Conservation (phyloP, 495 filamentous ascomycete species). For the Massariosphaeria phaeospora region DNA sequence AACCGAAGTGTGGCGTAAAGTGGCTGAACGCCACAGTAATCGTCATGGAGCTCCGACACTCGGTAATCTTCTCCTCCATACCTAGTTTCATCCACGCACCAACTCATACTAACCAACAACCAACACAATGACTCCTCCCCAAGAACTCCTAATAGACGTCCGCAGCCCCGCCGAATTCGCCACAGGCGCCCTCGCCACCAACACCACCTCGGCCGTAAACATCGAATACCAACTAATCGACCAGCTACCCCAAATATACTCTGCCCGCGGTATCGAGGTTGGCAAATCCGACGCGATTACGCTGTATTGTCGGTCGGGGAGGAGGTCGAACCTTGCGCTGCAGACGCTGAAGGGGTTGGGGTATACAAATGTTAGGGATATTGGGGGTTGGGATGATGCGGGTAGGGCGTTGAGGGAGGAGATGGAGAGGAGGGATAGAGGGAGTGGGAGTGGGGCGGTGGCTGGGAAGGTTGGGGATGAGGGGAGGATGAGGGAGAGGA, state of each 20-base stretch:
- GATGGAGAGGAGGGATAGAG: not conserved
- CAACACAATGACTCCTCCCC: not conserved
- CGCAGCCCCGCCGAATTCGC: conserved; percentile 23
- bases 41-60: too few relatives aligned
- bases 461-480: not conserved
- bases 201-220: conserved; percentile 10
- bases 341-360: conserved; percentile 23
- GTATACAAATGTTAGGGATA: conserved; percentile 25
- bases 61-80: too few relatives aligned
- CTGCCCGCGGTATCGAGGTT: not conserved
- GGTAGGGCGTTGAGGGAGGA: conserved; percentile 13
- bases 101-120: too few relatives aligned
- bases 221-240: conserved; percentile 47
- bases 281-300: not conserved
- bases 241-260: conserved; percentile 59
- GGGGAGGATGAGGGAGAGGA: not conserved
- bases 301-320: conserved; percentile 18
- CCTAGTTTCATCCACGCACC: too few relatives aligned
- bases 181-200: conserved; percentile 8
- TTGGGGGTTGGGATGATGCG: conserved; percentile 29
- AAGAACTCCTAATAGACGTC: conserved; percentile 21
- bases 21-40: too few relatives aligned
- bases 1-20: too few relatives aligned
- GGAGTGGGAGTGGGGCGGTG: not conserved
- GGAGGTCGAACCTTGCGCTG: conserved; percentile 24